Evolutionary conservation across 208 protist species (phyloP).

Genomic region (Leishmania turanica): DNA sequence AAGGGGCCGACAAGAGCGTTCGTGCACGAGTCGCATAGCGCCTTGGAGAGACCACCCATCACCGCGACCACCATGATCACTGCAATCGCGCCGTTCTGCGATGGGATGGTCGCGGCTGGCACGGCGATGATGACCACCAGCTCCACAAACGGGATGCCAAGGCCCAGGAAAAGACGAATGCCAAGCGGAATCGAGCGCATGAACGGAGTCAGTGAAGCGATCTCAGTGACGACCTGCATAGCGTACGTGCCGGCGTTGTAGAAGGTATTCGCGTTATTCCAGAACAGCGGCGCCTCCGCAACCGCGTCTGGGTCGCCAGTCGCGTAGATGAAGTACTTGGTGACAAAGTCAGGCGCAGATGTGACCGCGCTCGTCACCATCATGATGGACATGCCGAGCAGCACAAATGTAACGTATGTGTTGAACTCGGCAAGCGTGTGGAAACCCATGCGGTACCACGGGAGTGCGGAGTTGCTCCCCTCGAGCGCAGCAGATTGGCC

Average conservation of each 20-base stretch:
- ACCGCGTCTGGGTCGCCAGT: conserved; percentile 47
- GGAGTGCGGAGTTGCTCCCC: background rate
- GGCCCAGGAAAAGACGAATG: conserved; percentile 48
- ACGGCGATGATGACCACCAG: conserved; percentile 67
- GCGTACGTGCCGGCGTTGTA: conserved; percentile 75
- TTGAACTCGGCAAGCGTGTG: conserved; percentile 62
- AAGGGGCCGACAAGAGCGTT: conserved; percentile 83
- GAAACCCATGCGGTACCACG: conserved; percentile 56
- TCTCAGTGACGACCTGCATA: conserved; percentile 59
- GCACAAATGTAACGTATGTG: conserved; percentile 80
- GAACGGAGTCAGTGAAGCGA: conserved; percentile 46
- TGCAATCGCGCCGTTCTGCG: conserved; percentile 59
- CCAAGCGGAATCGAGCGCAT: conserved; percentile 58
- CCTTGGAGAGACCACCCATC: conserved; percentile 66
- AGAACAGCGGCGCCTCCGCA: conserved; percentile 50
- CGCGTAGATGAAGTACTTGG: conserved; percentile 76
- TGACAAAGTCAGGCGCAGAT: conserved; percentile 77
- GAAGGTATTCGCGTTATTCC: conserved; percentile 81
- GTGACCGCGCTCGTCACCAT: conserved; percentile 88
- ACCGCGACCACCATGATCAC: conserved; percentile 69
- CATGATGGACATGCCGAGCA: conserved; percentile 87
- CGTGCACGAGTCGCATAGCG: conserved; percentile 76
- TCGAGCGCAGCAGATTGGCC: background rate
- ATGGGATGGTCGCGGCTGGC: conserved; percentile 35
- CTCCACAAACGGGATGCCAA: conserved; percentile 60